phyloP scores from a whole-genome alignment of 2,329 filamentous ascomycete genomes.

The Xylaria multiplex region DNA sequence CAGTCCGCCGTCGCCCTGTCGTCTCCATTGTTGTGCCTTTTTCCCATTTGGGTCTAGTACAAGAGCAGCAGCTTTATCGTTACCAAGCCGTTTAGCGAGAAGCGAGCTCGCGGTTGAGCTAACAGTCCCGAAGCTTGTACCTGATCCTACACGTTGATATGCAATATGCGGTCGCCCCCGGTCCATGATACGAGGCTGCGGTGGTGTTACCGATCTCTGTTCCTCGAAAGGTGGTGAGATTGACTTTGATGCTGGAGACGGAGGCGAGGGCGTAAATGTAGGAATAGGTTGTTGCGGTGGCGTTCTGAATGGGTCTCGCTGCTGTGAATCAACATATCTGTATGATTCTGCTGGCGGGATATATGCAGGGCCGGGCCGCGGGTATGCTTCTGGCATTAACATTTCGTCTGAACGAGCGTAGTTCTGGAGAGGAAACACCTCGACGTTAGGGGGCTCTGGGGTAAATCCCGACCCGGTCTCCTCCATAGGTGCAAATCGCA shows the following conservation, averaged over 20 bases:
- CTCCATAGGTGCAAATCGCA: constrained; percentile 32
- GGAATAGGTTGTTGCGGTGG: constrained; percentile 22
- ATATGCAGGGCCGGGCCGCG: neutral
- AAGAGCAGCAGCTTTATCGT: constrained; percentile 60
- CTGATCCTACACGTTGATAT: constrained; percentile 42
- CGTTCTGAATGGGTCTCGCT: constrained; percentile 18
- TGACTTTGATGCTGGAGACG: constrained; percentile 8
- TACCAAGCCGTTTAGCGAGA: constrained; percentile 63
- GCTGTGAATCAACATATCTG: constrained; percentile 14
- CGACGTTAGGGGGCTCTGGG: constrained; percentile 39
- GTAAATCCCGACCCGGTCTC: constrained; percentile 45
- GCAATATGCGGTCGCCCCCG: constrained; percentile 37
- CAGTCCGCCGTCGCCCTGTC: constrained; percentile 32
- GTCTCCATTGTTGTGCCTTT: constrained; percentile 45
- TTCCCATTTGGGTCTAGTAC: constrained; percentile 48
- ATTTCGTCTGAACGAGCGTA: constrained; percentile 10
- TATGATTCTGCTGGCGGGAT: neutral
- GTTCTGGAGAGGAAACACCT: constrained; percentile 36
- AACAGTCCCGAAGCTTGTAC: constrained; percentile 43
- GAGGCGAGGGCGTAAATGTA: constrained; percentile 34
- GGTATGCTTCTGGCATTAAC: neutral
- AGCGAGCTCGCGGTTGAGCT: constrained; percentile 55
- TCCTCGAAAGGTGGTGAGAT: constrained; percentile 31
- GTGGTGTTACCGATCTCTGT: constrained; percentile 33
- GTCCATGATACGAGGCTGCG: constrained; percentile 35